Percentiles rank a stretch among this genome's conserved stretches.
Conservation (phyloP, 1,284 basidiomycete genomes). For the Malassezia psittaci region DNA sequence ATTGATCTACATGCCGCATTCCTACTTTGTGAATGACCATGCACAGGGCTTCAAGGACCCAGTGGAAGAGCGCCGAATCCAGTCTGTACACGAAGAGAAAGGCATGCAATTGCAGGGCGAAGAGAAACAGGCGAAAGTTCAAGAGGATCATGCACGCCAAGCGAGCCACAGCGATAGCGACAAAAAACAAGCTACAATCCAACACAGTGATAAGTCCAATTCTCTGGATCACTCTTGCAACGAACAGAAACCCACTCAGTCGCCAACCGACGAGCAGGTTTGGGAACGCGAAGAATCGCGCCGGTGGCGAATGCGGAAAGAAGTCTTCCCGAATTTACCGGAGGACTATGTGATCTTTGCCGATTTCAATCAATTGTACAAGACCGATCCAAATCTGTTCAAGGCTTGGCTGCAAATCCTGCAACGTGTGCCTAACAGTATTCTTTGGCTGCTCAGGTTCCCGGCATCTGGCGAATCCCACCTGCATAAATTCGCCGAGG, state of each 20-base stretch:
- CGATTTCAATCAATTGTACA: slow-evolving; percentile 58
- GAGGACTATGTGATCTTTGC: slow-evolving; percentile 54
- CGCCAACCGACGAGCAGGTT: slow-evolving; percentile 30
- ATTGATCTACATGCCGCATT: slow-evolving; percentile 52
- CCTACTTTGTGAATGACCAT: slow-evolving; percentile 60
- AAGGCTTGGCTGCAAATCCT: slow-evolving; percentile 57
- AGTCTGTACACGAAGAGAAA: slow-evolving; percentile 10
- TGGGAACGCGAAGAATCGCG: slow-evolving; percentile 54
- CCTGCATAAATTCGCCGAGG: slow-evolving; percentile 52
- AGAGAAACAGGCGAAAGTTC: slow-evolving; percentile 5
- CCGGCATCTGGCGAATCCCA: slow-evolving; percentile 56
- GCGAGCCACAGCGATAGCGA: too few species aligned
- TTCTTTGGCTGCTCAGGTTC: slow-evolving; percentile 59
- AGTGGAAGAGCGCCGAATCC: background rate
- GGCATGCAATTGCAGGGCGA: background rate
- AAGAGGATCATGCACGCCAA: background rate
- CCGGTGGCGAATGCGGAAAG: slow-evolving; percentile 51
- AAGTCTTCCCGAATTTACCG: slow-evolving; percentile 51
- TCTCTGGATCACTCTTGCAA: too few species aligned
- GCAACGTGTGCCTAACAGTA: slow-evolving; percentile 53
- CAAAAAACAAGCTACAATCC: too few species aligned
- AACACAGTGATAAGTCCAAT: too few species aligned
- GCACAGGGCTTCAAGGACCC: slow-evolving; percentile 52
- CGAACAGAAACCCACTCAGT: too few species aligned
- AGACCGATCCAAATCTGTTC: slow-evolving; percentile 52